Evolutionary conservation across 2,329 filamentous ascomycete genomes (phyloP), one percentile per base, ranked within the genome.

Genomic region (Akanthomyces dipterigenus): DNA sequence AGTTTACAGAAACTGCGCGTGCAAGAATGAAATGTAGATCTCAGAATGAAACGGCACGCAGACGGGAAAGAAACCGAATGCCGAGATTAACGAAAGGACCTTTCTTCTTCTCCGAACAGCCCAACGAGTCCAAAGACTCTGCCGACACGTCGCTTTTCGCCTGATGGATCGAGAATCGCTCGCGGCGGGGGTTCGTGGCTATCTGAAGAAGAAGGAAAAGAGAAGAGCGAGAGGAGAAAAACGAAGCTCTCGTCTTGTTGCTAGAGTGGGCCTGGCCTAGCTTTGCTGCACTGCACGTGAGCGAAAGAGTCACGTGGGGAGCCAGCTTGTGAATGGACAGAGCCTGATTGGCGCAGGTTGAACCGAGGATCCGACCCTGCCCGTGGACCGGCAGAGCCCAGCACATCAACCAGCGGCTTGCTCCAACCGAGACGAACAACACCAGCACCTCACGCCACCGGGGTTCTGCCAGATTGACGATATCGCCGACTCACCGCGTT

Each of bases 61-160:
- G 79, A 82, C 75, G 72, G 77, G 72, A 68, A 65, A 56, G 54
- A 65, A 62, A 74, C 74, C 76, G 76, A 76, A 68, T 75, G 78
- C 73, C 78, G 80, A 78, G 80, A 82, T 82, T 82, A 82, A 82
- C 79, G 79, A 82, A 75, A 78, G 80, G 82, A 80, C 78, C 64
- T 69, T 69, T 71, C 61, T 77, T 79, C 68, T 73, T 81, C 79
- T 81, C 69, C 74, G 74, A 78, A 70, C 71, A 67, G 67, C 70
- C 73, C 70, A 61, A 68, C 61, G 57, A 67, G 68, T 70, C 70
- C 70, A 75, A 75, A 69, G 71, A 70, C 70, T 67, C 67, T 72
- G 72, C 69, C 72, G 64, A 60, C 64, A 56, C 63, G 48, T 64
- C 66, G 65, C 67, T 70, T 70, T 71, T 71, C 69, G 66, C 64